These are phyloP conservation scores for Exophiala alcalophila DNA, from an alignment of 2,329 filamentous ascomycete species.

Conservation along the genomic window DNA sequence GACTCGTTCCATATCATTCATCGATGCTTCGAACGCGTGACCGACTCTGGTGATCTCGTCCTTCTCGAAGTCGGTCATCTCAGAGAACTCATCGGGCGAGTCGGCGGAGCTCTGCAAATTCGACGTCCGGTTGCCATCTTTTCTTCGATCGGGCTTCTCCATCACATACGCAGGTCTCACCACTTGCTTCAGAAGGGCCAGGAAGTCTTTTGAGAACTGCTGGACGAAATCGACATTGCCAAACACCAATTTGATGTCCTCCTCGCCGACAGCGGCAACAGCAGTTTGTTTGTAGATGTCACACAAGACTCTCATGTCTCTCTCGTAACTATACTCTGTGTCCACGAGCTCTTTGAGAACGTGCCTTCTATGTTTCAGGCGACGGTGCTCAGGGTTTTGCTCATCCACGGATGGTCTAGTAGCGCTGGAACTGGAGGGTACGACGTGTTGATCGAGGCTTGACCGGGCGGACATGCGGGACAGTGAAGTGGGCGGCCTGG, in stretches of 20 bases:
- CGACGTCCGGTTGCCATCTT: constrained; percentile 49
- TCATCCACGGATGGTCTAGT: constrained; percentile 21
- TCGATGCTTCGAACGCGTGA: constrained; percentile 55
- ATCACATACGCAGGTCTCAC: constrained; percentile 76
- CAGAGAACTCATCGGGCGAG: constrained; percentile 37
- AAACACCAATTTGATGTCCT: constrained; percentile 87
- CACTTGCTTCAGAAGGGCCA: constrained; percentile 75
- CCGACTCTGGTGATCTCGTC: constrained; percentile 60
- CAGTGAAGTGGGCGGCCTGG: constrained; percentile 21
- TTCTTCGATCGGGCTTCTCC: constrained; percentile 53
- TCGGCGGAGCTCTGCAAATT: constrained; percentile 44
- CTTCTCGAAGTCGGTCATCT: constrained; percentile 51
- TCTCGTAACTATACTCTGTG: constrained; percentile 85
- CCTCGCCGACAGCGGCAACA: constrained; percentile 71
- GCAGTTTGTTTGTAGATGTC: constrained; percentile 97
- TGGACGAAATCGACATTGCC: constrained; percentile 90
- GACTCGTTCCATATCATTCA: constrained; percentile 60
- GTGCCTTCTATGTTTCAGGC: constrained; percentile 75
- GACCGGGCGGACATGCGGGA: constrained; percentile 24
- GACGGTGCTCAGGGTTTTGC: constrained; percentile 56
- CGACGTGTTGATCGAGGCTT: constrained; percentile 17
- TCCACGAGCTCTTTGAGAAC: constrained; percentile 90
- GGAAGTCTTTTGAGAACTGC: constrained; percentile 75
- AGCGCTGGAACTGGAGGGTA: constrained; percentile 12
- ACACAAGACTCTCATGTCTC: constrained; percentile 95